Conservation (phyloP, 148 eudicot species). For the Silene latifolia region DNA sequence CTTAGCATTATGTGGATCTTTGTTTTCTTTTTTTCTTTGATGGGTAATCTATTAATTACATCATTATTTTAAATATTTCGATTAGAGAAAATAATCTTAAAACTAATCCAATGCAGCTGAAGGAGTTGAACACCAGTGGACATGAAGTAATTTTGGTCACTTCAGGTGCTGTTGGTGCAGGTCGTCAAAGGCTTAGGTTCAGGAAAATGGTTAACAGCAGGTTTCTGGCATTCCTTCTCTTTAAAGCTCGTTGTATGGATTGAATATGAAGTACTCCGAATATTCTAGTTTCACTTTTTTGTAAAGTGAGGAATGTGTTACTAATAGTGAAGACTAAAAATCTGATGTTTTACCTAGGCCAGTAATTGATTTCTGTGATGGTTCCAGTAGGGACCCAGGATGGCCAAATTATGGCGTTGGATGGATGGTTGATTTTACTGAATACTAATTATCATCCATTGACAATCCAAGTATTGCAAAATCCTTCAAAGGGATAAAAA, state of each 20-base stretch:
- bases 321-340: no score
- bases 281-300: not conserved
- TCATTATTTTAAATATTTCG: constrained; percentile 3
- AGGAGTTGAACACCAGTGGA: constrained; percentile 71
- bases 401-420: no score
- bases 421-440: not conserved
- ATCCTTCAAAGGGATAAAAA: not conserved
- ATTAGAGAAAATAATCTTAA: not conserved
- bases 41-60: constrained; percentile 2
- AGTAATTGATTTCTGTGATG: no score
- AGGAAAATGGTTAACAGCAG: constrained; percentile 89
- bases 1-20: not conserved
- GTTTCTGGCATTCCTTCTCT: constrained; percentile 34
- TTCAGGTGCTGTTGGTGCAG: constrained; percentile 94
- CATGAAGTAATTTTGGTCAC: constrained; percentile 87
- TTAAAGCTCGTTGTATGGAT: not conserved
- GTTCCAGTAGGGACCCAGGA: no score
- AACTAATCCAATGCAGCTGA: constrained; percentile 44
- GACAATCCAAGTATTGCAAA: not conserved
- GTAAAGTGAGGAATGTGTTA: not conserved
- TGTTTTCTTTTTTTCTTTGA: not conserved
- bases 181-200: constrained; percentile 88
- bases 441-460: not conserved
- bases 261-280: not conserved
- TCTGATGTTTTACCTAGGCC: no score